Conservation (phyloP, 495 filamentous ascomycete species). For the Jackrogersella minutella region DNA sequence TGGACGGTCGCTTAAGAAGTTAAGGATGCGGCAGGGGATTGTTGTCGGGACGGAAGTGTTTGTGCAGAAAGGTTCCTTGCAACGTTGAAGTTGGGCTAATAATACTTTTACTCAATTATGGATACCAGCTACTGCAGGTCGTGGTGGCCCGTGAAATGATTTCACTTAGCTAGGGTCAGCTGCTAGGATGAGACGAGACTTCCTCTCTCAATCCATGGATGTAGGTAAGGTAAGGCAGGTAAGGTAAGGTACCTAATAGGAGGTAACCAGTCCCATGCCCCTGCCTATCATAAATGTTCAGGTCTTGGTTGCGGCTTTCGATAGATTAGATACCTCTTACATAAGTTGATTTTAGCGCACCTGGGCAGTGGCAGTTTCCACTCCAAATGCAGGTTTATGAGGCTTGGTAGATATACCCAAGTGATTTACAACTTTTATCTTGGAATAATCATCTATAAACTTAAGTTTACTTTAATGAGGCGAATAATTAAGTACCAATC, state of each 20-base stretch:
- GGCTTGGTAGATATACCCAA: too few species aligned
- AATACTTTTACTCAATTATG: constrained; percentile 10
- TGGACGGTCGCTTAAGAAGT: constrained; percentile 14
- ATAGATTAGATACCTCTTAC: background rate
- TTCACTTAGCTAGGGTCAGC: background rate
- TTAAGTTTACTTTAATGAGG: too few species aligned
- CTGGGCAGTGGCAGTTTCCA: too few species aligned
- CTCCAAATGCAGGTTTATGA: constrained; percentile 3
- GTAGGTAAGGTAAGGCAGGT: constrained; percentile 2
- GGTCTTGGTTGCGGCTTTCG: background rate
- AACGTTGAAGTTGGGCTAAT: constrained; percentile 7
- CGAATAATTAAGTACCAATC: too few species aligned
- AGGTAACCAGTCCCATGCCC: background rate
- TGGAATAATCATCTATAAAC: too few species aligned
- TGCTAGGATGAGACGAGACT: constrained; percentile 5
- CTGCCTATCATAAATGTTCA: constrained; percentile 4
- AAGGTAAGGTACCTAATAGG: background rate
- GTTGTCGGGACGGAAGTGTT: constrained; percentile 29
- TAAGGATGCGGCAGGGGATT: constrained; percentile 22
- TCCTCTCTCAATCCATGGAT: background rate
- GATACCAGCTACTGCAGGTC: constrained; percentile 37
- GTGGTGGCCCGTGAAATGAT: constrained; percentile 21
- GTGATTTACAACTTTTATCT: too few species aligned
- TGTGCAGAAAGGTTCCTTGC: constrained; percentile 23
- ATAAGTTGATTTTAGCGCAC: background rate